A percentile compares a stretch with the other conserved stretches of the same genome.
phyloP scores from a whole-genome alignment of 2,329 filamentous ascomycete species.

The Botrytis pseudocinerea region DNA sequence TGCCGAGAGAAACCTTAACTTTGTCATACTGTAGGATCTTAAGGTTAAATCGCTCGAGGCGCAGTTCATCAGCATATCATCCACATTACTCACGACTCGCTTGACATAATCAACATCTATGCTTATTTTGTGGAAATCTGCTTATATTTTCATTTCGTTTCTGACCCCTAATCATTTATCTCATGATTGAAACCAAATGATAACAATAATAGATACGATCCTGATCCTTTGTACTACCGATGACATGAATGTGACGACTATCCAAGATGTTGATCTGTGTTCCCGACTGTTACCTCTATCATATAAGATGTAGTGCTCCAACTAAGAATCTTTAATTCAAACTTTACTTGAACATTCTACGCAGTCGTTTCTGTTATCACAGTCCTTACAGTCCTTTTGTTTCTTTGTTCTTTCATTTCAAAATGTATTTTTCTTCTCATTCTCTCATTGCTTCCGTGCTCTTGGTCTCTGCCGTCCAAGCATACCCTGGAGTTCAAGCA shows the following conservation, averaged over 20 bases:
- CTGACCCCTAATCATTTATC: background rate
- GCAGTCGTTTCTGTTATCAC: background rate
- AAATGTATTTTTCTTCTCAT: conserved; percentile 11
- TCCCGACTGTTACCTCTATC: background rate
- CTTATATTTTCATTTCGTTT: conserved; percentile 17
- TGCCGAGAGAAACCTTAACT: background rate
- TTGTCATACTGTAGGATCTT: conserved; percentile 16
- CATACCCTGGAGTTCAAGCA: conserved; percentile 2
- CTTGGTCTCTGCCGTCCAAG: conserved; percentile 11
- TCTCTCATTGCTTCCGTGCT: conserved; percentile 12
- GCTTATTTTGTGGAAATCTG: background rate
- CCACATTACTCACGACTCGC: background rate
- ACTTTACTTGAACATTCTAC: background rate
- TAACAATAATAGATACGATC: conserved; percentile 11
- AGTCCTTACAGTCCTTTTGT: conserved; percentile 10
- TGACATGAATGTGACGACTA: background rate
- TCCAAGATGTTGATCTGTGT: background rate
- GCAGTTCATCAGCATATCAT: background rate
- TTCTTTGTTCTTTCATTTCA: conserved; percentile 2
- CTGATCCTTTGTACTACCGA: conserved; percentile 3
- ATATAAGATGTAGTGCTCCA: conserved; percentile 8
- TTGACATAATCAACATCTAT: conserved; percentile 9
- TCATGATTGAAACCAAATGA: background rate
- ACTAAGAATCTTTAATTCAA: background rate
- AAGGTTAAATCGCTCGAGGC: conserved; percentile 9